Conservation (phyloP, 371 early-diverging fungal species). For the Blyttiomyces sp. region DNA sequence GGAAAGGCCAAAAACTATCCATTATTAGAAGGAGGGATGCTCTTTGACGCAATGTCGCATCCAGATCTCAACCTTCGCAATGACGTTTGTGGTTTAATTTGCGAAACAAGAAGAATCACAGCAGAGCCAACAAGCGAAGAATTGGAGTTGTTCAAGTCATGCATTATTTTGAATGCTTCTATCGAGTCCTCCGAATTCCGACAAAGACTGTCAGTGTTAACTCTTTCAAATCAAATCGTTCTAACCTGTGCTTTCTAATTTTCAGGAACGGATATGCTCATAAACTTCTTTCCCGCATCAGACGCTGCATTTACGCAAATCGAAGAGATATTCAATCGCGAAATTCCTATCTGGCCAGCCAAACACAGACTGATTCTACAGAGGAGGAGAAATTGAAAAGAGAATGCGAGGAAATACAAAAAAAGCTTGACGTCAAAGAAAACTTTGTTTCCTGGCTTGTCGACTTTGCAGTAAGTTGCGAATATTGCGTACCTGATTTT, state of each 20-base stretch:
- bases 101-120: slow-evolving; percentile 68
- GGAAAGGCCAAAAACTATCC: background rate
- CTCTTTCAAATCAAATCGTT: slow-evolving; percentile 2
- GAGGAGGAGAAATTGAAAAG: background rate
- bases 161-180: slow-evolving; percentile 19
- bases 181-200: slow-evolving; percentile 30
- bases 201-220: slow-evolving; percentile 22
- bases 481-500: background rate
- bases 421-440: slow-evolving; percentile 6
- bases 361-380: too few species aligned
- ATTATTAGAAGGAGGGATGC: background rate
- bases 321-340: slow-evolving; percentile 16
- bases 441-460: slow-evolving; percentile 28
- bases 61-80: slow-evolving; percentile 71
- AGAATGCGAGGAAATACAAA: background rate
- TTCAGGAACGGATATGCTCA: slow-evolving; percentile 16
- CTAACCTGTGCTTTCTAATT: too few species aligned
- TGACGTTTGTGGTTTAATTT: slow-evolving; percentile 76
- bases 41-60: slow-evolving; percentile 62
- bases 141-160: slow-evolving; percentile 19
- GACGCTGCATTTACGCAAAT: slow-evolving; percentile 34
- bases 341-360: slow-evolving; percentile 18
- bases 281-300: slow-evolving; percentile 26
- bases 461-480: slow-evolving; percentile 16
- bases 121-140: slow-evolving; percentile 38